Percentiles rank a stretch among this genome's conserved stretches.
Conservation (phyloP, 768 basidiomycete species). For the Flagelloscypha sp. region DNA sequence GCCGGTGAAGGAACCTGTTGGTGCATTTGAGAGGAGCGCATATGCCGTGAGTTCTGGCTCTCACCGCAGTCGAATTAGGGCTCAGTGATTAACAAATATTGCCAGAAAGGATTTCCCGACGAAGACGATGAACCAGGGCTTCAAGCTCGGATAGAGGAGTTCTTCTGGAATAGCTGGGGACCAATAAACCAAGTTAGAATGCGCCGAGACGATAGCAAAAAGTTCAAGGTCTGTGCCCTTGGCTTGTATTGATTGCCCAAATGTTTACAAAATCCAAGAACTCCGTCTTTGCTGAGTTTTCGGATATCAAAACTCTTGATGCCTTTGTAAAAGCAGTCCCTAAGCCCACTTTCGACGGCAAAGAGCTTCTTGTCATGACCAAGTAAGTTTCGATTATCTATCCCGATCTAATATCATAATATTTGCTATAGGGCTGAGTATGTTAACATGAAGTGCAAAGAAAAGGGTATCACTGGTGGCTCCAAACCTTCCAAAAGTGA, state of each 20-base stretch:
- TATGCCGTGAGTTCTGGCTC: constrained; percentile 64
- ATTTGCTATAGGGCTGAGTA: constrained; percentile 61
- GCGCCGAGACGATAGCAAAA: constrained; percentile 76
- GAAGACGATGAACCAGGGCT: constrained; percentile 52
- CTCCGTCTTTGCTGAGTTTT: constrained; percentile 90
- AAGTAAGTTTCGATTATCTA: constrained; percentile 47
- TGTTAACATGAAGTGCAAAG: constrained; percentile 93
- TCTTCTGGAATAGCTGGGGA: constrained; percentile 75
- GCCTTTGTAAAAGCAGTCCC: constrained; percentile 75
- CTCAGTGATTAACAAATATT: too few relatives aligned
- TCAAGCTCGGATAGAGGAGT: constrained; percentile 70
- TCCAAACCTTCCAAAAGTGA: constrained; percentile 55
- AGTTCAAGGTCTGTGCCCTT: constrained; percentile 65
- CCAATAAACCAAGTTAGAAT: constrained; percentile 76
- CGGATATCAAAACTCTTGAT: constrained; percentile 57
- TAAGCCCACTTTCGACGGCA: constrained; percentile 72
- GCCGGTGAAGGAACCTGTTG: constrained; percentile 71
- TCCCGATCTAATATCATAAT: background rate
- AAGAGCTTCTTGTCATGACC: constrained; percentile 75
- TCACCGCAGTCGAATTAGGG: constrained; percentile 2
- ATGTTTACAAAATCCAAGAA: constrained; percentile 36
- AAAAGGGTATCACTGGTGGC: constrained; percentile 80
- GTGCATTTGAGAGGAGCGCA: constrained; percentile 73
- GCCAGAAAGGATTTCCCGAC: constrained; percentile 82
- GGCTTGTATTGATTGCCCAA: background rate